These are phyloP conservation scores for Boletus eberwhitei DNA, from an alignment of 768 basidiomycete genomes.

Conservation along the genomic window DNA sequence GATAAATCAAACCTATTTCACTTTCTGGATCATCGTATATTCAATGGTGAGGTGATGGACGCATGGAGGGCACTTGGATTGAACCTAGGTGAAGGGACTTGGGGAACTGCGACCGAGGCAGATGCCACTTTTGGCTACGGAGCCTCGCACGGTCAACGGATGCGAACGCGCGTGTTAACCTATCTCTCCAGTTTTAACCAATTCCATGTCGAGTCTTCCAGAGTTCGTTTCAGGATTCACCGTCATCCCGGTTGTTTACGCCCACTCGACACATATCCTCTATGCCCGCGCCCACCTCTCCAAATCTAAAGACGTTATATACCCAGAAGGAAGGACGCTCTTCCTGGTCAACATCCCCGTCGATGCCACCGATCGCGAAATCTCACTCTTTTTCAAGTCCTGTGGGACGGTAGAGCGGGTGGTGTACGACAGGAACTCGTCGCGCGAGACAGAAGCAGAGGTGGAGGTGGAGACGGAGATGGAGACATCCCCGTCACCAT, in stretches of 20 bases:
- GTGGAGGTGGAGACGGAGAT: slow-evolving; percentile 12
- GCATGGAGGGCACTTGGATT: too few relatives aligned
- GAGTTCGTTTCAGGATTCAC: slow-evolving; percentile 32
- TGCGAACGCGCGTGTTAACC: too few relatives aligned
- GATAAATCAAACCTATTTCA: too few relatives aligned
- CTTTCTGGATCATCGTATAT: too few relatives aligned
- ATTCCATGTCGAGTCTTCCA: slow-evolving; percentile 20
- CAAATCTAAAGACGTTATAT: slow-evolving; percentile 36
- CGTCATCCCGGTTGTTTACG: slow-evolving; percentile 40
- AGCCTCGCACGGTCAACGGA: too few relatives aligned
- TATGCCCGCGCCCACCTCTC: slow-evolving; percentile 70
- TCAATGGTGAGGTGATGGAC: too few relatives aligned
- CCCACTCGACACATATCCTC: slow-evolving; percentile 58
- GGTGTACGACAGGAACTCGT: slow-evolving; percentile 52
- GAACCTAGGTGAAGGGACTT: too few relatives aligned
- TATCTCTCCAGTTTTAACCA: too few relatives aligned
- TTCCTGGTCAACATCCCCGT: slow-evolving; percentile 90
- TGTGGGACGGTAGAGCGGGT: slow-evolving; percentile 78
- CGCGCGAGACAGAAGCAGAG: slow-evolving; percentile 27
- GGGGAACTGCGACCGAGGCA: too few relatives aligned
- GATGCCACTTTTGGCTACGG: too few relatives aligned
- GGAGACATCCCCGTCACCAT: background rate
- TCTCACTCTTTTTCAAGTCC: slow-evolving; percentile 71
- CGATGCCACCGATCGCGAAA: slow-evolving; percentile 80
- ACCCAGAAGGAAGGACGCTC: slow-evolving; percentile 64